Evolutionary conservation across 2,329 filamentous ascomycete genomes (phyloP), one percentile per base, ranked within the genome.

Genomic region (Aspergillus sp.): DNA sequence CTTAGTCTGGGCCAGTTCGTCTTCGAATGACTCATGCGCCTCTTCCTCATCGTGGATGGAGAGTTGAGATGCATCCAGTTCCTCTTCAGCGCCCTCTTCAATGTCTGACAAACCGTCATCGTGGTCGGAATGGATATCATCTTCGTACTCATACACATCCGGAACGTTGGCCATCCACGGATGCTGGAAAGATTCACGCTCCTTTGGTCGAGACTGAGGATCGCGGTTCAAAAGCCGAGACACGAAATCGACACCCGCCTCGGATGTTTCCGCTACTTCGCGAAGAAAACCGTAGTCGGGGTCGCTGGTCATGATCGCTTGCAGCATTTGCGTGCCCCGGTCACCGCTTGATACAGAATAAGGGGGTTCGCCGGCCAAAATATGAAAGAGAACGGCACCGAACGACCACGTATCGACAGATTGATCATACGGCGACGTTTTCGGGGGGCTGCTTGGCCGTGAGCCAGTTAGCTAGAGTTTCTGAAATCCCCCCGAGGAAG

Each of bases 381-480:
- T 76, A 60, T 86, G 93, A 70, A 89, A 98, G 4, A 97, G 70
- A 1, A 98, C 93, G 9, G 90, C 93, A 10, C 88, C 93, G 41
- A 95, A 80, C 0, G 93, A 97, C 91, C 93, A 98, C 52, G 96
- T 86, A 62, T 98, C 93, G 30, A 97, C 87, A 1, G 89, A 88
- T 51, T 94, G 88, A 60, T 83, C 88, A 65, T 98, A 98, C 26
- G 88, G 82, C 68, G 73, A 69, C 60, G 76, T 67, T 68, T 71
- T 69, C 41, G 68, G 55, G 19, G 63, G 45, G 68, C 78, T 53
- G 26, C 10, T 27, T 27, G 69, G 65, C 8, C 60, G 57, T 48
- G 49, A 63, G 57, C 48, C n/a, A 19, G 34, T 19, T 19, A 19
- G 19, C 19, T 2, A 19, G 34, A 19, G n/a, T 12, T 36, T 7